phyloP scores from a whole-genome alignment of 495 filamentous ascomycete species.

The Penicillium maclennaniae region DNA sequence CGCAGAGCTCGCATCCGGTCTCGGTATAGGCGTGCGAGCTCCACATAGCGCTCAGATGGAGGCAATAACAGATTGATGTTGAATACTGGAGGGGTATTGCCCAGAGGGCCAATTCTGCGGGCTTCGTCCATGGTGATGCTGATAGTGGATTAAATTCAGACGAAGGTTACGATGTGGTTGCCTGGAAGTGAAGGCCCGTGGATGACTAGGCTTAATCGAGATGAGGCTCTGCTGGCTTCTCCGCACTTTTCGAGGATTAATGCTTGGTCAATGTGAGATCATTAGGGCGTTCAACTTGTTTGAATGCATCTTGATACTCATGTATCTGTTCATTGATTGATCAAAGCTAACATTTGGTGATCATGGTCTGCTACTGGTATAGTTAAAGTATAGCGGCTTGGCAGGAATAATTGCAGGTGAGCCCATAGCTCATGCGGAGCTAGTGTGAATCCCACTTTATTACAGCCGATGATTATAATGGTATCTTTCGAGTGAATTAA shows the following conservation, averaged over 20 bases:
- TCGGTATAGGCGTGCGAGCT: constrained; percentile 43
- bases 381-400: neutral
- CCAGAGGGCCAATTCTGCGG: too few relatives aligned
- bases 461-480: too few relatives aligned
- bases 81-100: constrained; percentile 35
- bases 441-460: neutral
- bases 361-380: neutral
- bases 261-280: neutral
- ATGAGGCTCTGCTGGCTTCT: neutral
- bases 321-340: neutral
- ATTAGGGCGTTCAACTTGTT: neutral
- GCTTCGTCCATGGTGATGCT: neutral
- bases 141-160: neutral
- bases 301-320: too few relatives aligned
- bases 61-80: constrained; percentile 57
- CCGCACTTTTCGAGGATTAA: neutral
- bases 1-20: constrained; percentile 37
- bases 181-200: neutral
- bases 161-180: neutral
- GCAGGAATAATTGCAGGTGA: neutral
- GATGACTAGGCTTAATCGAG: neutral
- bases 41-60: constrained; percentile 51
- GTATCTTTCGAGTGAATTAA: neutral
- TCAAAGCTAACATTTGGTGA: neutral
- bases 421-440: neutral